These are phyloP conservation scores for Coemansia sp. DNA, from an alignment of 192 early-diverging fungal genomes.

Conservation along the genomic window DNA sequence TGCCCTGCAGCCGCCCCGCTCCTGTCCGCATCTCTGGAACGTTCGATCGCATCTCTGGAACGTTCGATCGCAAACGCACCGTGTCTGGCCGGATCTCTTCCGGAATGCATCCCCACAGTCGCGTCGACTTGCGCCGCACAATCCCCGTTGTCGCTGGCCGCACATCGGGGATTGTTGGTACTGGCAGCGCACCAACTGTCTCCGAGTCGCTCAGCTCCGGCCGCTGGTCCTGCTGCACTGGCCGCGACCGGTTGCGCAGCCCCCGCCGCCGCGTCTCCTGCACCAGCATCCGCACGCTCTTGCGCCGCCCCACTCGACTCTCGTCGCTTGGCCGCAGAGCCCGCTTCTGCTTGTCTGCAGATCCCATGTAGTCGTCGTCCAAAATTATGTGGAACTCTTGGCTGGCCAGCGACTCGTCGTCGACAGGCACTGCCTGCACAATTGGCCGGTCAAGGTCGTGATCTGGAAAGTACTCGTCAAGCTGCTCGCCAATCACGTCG, in stretches of 20 bases:
- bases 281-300: conserved; percentile 56
- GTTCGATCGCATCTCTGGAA: neutral
- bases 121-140: conserved; percentile 56
- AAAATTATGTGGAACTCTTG: conserved; percentile 46
- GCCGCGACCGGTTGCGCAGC: neutral
- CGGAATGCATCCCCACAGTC: conserved; percentile 53
- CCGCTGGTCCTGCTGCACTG: conserved; percentile 8
- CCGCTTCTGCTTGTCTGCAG: conserved; percentile 1
- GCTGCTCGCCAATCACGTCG: conserved; percentile 64
- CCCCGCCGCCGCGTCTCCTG: conserved; percentile 40
- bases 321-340: conserved; percentile 9
- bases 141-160: conserved; percentile 19
- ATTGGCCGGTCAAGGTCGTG: conserved; percentile 75
- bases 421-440: conserved; percentile 51
- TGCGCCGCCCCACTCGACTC: conserved; percentile 34
- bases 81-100: conserved; percentile 49
- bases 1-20: neutral
- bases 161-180: neutral
- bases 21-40: neutral
- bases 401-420: conserved; percentile 22
- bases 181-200: neutral
- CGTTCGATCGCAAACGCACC: neutral
- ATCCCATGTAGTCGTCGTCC: conserved; percentile 17
- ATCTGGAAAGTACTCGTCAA: conserved; percentile 72
- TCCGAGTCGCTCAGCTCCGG: conserved; percentile 2